Conservation (phyloP, 306 rosid species). For the Acacia acuminata region DNA sequence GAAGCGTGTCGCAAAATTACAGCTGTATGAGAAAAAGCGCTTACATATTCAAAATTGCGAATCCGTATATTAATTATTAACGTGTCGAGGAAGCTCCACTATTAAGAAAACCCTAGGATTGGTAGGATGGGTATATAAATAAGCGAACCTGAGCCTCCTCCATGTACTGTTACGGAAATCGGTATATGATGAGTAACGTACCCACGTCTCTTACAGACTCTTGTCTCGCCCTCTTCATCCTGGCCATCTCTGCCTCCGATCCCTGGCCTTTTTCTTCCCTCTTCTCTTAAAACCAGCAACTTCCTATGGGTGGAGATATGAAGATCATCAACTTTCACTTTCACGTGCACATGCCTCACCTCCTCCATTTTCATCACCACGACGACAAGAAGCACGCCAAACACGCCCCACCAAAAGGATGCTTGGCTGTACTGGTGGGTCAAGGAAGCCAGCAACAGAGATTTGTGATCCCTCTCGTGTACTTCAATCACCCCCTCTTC, state of each 20-base stretch:
- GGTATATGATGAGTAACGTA: conserved; percentile 81
- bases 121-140: not conserved
- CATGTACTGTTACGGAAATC: conserved; percentile 38
- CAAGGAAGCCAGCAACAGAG: conserved; percentile 66
- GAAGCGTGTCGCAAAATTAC: not conserved
- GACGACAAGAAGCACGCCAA: conserved; percentile 44
- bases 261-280: conserved; percentile 89
- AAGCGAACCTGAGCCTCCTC: conserved; percentile 24
- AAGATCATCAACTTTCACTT: conserved; percentile 54
- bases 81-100: not conserved
- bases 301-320: conserved; percentile 10
- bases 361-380: conserved; percentile 29
- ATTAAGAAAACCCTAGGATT: conserved; percentile 51
- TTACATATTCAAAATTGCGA: not conserved
- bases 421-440: conserved; percentile 69
- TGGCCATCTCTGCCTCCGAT: conserved; percentile 79
- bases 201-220: conserved; percentile 83
- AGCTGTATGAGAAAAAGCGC: not conserved
- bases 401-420: conserved; percentile 85
- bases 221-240: conserved; percentile 66
- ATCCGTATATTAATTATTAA: not conserved
- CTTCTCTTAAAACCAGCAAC: conserved; percentile 24
- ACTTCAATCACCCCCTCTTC: conserved; percentile 86
- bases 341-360: conserved; percentile 57
- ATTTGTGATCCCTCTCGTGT: conserved; percentile 80